Evolutionary conservation across 73 alveolate species (phyloP).

Genomic region (Tetrahymena malaccensis): DNA sequence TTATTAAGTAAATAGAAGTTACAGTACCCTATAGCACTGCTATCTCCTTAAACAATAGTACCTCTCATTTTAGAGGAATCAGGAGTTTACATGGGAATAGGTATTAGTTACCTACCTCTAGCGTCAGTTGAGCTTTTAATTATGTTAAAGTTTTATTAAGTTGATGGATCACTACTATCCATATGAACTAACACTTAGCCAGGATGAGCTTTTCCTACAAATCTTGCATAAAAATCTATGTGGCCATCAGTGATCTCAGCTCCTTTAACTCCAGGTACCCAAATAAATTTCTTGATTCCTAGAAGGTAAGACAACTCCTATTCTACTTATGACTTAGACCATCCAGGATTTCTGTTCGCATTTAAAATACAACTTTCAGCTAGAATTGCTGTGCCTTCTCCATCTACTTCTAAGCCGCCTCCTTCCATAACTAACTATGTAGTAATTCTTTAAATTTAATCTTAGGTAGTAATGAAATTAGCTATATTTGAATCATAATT

Average conservation of each 20-base stretch:
- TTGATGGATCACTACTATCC: neutral
- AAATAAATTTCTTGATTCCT: conserved; percentile 37
- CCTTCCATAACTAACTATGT: conserved; percentile 29
- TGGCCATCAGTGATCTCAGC: conserved; percentile 39
- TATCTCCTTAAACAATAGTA: neutral
- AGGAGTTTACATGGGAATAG: conserved; percentile 20
- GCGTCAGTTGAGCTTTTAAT: conserved; percentile 26
- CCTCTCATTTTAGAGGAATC: neutral
- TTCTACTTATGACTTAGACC: conserved; percentile 32
- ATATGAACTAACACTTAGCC: conserved; percentile 26
- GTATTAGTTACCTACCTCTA: conserved; percentile 17
- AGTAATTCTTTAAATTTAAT: neutral
- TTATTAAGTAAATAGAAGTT: conserved; percentile 12
- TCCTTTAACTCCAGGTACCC: conserved; percentile 32
- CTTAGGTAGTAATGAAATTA: neutral
- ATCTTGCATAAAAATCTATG: conserved; percentile 40
- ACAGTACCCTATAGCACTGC: conserved; percentile 11
- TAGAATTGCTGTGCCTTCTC: conserved; percentile 41
- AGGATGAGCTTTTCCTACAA: conserved; percentile 6
- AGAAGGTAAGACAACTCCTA: neutral
- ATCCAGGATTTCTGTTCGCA: conserved; percentile 27
- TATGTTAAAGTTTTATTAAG: neutral
- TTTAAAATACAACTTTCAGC: conserved; percentile 29
- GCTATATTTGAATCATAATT: conserved; percentile 23
- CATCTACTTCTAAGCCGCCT: conserved; percentile 36